Base-by-base conservation (phyloP, 495 filamentous ascomycete genomes). In the Patellaria atrata region DNA sequence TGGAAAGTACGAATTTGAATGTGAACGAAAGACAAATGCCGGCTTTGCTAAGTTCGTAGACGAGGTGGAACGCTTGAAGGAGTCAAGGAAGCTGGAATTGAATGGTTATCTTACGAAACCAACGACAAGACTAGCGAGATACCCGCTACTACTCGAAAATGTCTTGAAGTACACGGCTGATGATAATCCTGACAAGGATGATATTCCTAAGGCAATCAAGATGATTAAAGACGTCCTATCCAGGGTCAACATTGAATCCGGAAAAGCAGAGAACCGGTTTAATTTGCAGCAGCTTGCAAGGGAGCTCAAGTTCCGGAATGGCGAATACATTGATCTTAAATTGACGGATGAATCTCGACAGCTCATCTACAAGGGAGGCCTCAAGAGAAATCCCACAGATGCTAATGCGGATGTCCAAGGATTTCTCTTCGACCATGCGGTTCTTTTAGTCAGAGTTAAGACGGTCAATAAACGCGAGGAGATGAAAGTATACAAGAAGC, bases 91-190 rank as follows among this genome's bases (percentile, higher is more conserved):
- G 60, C 63, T 99, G 21, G 91, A 99, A 57, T 62, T 99, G 30
- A 99, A 99, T 57, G 91, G 91, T 40, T 99, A 99, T 51, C 62
- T 99, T 28, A 99, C 91, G 1, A 99, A 99, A 56, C 91, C 91
- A 0, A 99, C 91, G 4, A 99, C 91, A 20, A 70, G 91, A 64
- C 63, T 99, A 48, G 91, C 91, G 23, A 71, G 91, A 53, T 99
- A 99, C 54, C 91, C 91, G 4, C 64, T 99, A 21, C 66, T 99
- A 3, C 64, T 99, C n/a, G 89, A 94, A 42, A 82, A 82, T 33
- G 78, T 96, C 16, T 47, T 80, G 29, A 96, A 94, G 49, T 77
- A 83, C 50, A 94, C 86, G 0, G 70, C 77, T 14, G 79, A 86
- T 25, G 81, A 75, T 20, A 94, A 75, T 42, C 77, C 84, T 0